Conservation (phyloP, 1,284 basidiomycete genomes). For the Malassezia vespertilionis region DNA sequence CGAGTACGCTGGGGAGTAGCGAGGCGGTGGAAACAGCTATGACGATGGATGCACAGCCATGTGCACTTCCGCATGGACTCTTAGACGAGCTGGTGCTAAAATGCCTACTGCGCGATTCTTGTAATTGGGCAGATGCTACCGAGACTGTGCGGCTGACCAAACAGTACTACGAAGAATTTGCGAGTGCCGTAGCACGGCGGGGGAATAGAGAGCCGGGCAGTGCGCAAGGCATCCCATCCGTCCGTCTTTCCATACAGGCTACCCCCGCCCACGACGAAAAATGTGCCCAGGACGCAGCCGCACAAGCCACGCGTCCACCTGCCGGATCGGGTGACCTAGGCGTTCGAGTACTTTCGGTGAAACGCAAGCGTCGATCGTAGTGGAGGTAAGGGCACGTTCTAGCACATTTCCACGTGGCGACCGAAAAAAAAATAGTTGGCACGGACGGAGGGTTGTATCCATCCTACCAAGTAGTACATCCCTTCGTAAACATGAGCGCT, state of each 20-base stretch:
- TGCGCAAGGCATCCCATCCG: too few species aligned
- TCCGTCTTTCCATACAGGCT: too few species aligned
- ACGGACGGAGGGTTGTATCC: neutral
- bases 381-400: slow-evolving; percentile 4
- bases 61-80: slow-evolving; percentile 27
- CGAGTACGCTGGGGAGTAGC: slow-evolving; percentile 7
- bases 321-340: neutral
- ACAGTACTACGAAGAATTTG: slow-evolving; percentile 24
- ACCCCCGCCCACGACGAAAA: neutral
- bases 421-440: slow-evolving; percentile 3
- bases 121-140: slow-evolving; percentile 26
- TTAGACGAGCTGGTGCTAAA: slow-evolving; percentile 29
- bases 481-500: slow-evolving; percentile 23
- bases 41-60: slow-evolving; percentile 17
- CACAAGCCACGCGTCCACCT: neutral
- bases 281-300: neutral
- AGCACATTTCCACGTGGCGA: slow-evolving; percentile 2
- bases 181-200: slow-evolving; percentile 28
- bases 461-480: neutral
- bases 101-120: slow-evolving; percentile 34
- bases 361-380: slow-evolving; percentile 6
- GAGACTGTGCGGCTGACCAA: slow-evolving; percentile 22
- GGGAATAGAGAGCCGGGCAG: neutral
- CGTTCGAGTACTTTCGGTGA: slow-evolving; percentile 2
- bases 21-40: neutral